These are phyloP conservation scores for Xylaria acuta DNA, from an alignment of 495 filamentous ascomycete genomes.

Conservation along the genomic window DNA sequence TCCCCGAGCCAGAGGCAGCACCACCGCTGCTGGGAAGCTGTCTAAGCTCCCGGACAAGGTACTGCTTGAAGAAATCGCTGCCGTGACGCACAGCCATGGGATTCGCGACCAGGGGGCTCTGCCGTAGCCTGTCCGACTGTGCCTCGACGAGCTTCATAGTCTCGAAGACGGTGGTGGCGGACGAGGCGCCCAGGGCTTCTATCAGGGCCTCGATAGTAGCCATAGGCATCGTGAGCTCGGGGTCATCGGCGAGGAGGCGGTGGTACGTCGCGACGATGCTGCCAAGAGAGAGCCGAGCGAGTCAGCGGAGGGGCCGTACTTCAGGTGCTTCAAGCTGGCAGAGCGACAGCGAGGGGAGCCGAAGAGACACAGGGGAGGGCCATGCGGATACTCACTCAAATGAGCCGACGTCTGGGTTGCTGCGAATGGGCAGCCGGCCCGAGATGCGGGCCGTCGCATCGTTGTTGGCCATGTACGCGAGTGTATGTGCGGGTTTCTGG, in stretches of 20 bases:
- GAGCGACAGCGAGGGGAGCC: not conserved
- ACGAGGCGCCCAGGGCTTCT: conserved; percentile 74
- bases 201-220: conserved; percentile 95
- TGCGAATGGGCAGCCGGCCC: conserved; percentile 37
- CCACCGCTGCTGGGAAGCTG: conserved; percentile 51
- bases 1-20: conserved; percentile 21
- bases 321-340: not conserved
- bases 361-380: not conserved
- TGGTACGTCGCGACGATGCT: conserved; percentile 64
- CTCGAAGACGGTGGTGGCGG: conserved; percentile 87
- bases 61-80: conserved; percentile 94
- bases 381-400: conserved; percentile 36
- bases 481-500: not conserved
- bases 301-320: not conserved
- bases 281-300: conserved; percentile 14
- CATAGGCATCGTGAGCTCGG: conserved; percentile 91
- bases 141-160: conserved; percentile 83
- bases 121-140: conserved; percentile 75
- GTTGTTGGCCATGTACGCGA: conserved; percentile 18
- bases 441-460: conserved; percentile 34
- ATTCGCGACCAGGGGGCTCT: conserved; percentile 68
- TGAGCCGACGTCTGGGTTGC: conserved; percentile 39
- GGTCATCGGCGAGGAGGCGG: conserved; percentile 64
- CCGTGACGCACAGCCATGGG: conserved; percentile 90
- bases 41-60: conserved; percentile 70